These are phyloP conservation scores for Singerocomus inundabilis DNA, from an alignment of 1,284 basidiomycete genomes.

Conservation along the genomic window DNA sequence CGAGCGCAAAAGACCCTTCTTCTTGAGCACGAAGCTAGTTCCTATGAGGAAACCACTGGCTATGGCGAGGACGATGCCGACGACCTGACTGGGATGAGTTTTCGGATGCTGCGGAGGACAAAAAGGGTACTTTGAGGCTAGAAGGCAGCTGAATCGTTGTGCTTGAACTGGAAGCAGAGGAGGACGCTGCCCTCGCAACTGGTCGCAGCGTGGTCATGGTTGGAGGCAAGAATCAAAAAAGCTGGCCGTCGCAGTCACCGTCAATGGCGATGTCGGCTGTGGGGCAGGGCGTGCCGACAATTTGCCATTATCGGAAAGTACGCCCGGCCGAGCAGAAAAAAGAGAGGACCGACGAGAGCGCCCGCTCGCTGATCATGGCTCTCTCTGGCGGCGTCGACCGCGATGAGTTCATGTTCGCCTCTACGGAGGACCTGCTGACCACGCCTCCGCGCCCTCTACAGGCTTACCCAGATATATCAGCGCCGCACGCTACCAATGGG, in stretches of 20 bases:
- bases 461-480: slow-evolving; percentile 14
- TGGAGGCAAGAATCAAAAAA: not conserved
- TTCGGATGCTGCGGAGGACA: not conserved
- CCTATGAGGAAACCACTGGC: slow-evolving; percentile 88
- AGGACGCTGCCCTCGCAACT: slow-evolving; percentile 23
- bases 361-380: slow-evolving; percentile 11
- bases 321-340: slow-evolving; percentile 7
- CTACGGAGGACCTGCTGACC: slow-evolving; percentile 12
- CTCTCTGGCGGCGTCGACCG: slow-evolving; percentile 2
- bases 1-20: slow-evolving; percentile 80
- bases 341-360: not conserved
- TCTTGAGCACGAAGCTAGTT: slow-evolving; percentile 94
- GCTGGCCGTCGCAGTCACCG: slow-evolving; percentile 6
- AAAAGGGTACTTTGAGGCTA: slow-evolving; percentile 36
- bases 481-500: not conserved
- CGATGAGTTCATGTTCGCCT: slow-evolving; percentile 18
- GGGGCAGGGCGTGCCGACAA: slow-evolving; percentile 2
- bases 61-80: slow-evolving; percentile 82
- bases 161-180: slow-evolving; percentile 25
- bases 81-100: slow-evolving; percentile 43
- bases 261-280: slow-evolving; percentile 14
- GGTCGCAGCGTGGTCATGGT: slow-evolving; percentile 19
- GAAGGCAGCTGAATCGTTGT: slow-evolving; percentile 26
- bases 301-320: slow-evolving; percentile 6
- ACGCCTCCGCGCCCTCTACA: slow-evolving; percentile 5